phyloP scores from a whole-genome alignment of 768 basidiomycete species.

The Suillus variegatus region DNA sequence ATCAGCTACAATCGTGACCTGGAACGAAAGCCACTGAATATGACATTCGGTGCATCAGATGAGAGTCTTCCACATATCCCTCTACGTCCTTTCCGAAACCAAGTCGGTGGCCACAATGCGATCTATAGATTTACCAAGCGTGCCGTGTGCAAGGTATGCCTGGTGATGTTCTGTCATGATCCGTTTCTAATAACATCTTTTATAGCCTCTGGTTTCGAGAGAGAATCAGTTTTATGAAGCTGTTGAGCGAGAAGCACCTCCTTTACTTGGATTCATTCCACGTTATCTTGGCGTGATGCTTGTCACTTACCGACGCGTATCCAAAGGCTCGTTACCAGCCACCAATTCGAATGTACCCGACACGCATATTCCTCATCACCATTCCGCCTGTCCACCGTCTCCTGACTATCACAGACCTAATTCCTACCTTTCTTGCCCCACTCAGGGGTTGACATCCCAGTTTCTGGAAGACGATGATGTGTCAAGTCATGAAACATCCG shows the following conservation, averaged over 20 bases:
- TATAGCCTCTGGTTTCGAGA: slow-evolving; percentile 89
- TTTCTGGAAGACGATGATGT: slow-evolving; percentile 30
- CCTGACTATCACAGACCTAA: slow-evolving; percentile 30
- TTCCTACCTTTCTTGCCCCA: slow-evolving; percentile 24
- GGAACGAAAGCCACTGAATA: slow-evolving; percentile 38
- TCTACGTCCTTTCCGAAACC: slow-evolving; percentile 92
- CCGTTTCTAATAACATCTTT: slow-evolving; percentile 17
- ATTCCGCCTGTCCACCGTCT: slow-evolving; percentile 23
- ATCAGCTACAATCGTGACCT: slow-evolving; percentile 13
- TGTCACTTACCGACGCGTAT: slow-evolving; percentile 88
- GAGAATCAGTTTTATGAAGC: slow-evolving; percentile 99
- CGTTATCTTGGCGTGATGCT: slow-evolving; percentile 98
- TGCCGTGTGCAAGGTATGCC: slow-evolving; percentile 94
- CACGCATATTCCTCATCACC: slow-evolving; percentile 17
- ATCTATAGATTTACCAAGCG: slow-evolving; percentile 98
- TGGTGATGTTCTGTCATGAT: slow-evolving; percentile 7
- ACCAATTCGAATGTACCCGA: slow-evolving; percentile 18
- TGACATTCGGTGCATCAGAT: slow-evolving; percentile 48
- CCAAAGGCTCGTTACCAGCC: slow-evolving; percentile 38
- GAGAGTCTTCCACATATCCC: slow-evolving; percentile 85
- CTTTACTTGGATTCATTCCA: slow-evolving; percentile 92
- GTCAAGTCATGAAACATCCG: slow-evolving; percentile 52
- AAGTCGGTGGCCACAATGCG: slow-evolving; percentile 95
- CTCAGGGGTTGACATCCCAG: slow-evolving; percentile 6
- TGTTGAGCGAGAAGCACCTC: slow-evolving; percentile 91